phyloP scores from a whole-genome alignment of 2,329 filamentous ascomycete genomes.

The Neophaeococcomyces aloes region DNA sequence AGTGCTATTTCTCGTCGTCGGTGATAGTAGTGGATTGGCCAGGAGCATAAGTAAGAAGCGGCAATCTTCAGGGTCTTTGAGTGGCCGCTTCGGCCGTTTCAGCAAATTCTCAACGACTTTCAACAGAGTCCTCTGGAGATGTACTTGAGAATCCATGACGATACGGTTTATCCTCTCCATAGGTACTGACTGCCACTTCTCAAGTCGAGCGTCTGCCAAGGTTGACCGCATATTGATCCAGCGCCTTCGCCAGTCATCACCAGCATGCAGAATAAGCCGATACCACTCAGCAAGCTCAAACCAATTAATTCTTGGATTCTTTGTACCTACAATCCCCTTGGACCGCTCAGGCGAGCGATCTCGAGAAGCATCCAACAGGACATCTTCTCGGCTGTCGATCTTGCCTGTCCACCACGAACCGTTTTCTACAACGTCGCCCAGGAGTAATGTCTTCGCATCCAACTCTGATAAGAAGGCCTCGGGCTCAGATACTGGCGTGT shows the following conservation, averaged over 20 bases:
- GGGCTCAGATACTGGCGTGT: conserved; percentile 20
- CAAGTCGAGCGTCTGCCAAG: conserved; percentile 14
- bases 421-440: conserved; percentile 71
- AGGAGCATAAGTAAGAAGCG: conserved; percentile 70
- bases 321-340: conserved; percentile 41
- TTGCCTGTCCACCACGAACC: conserved; percentile 68
- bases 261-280: conserved; percentile 55
- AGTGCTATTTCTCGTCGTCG: conserved; percentile 24
- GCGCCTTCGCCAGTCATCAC: conserved; percentile 52
- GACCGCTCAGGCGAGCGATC: conserved; percentile 25
- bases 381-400: conserved; percentile 22
- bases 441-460: conserved; percentile 62
- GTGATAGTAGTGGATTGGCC: conserved; percentile 64
- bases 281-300: conserved; percentile 63
- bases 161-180: conserved; percentile 32
- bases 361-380: conserved; percentile 18
- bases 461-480: conserved; percentile 47
- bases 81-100: conserved; percentile 62
- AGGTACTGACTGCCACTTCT: conserved; percentile 33
- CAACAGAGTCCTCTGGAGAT: conserved; percentile 58
- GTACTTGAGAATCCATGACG: conserved; percentile 53
- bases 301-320: conserved; percentile 67
- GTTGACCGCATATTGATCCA: conserved; percentile 44
- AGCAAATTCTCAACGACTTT: conserved; percentile 70
- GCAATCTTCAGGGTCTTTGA: conserved; percentile 58